Evolutionary conservation across 805 yeast species (phyloP), one percentile per base, ranked within the genome.

Genomic region (Groenewaldozyma tartarivorans): DNA sequence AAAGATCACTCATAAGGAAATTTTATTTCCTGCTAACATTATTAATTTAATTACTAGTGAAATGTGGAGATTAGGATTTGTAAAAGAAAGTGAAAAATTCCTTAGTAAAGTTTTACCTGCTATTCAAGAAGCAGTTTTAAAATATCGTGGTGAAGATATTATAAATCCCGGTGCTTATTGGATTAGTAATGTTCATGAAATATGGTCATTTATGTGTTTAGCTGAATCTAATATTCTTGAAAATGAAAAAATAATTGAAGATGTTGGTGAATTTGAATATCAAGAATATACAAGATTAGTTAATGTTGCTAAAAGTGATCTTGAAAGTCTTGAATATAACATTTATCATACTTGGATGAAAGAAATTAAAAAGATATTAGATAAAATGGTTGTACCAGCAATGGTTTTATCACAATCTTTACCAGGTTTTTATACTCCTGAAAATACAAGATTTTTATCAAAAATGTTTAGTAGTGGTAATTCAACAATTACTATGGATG

Each of bases 321-420:
- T 90, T 50, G 96, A 87, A 64, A 82, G 90, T 3, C 74, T 90
- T 46, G 86, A 94, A 29, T 90, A 80, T 68, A 92, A 92, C 65
- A 83, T 92, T 49, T 92, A 88, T 65, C 94, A 87, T 61, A 81
- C 88, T 71, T 90, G 96, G 96, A 79, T 90, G 84, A 87, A 84
- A 68, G 88, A 85, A 62, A 75, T 92, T 75, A 92, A 87, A 66
- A 84, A 83, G 59, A 83, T 80, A 51, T 66, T 90, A 57, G 95
- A 85, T 60, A 85, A 83, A 71, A 84, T 86, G 67, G 90, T 88
- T 39, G 79, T 92, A 26, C 80, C 94, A n/a, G 96, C 97, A 2
- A 94, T 92, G 46, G 92, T 92, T 16, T 71, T 87, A 52, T 85
- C 95, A 2, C 98, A 92, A 66, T 80, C 95, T 0, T 74, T 92